A percentile compares a stretch with the other conserved stretches of the same genome.
These are phyloP conservation scores for Bolboschoenus planiculmis DNA, from an alignment of 176 grass and related monocot species.

Conservation along the genomic window DNA sequence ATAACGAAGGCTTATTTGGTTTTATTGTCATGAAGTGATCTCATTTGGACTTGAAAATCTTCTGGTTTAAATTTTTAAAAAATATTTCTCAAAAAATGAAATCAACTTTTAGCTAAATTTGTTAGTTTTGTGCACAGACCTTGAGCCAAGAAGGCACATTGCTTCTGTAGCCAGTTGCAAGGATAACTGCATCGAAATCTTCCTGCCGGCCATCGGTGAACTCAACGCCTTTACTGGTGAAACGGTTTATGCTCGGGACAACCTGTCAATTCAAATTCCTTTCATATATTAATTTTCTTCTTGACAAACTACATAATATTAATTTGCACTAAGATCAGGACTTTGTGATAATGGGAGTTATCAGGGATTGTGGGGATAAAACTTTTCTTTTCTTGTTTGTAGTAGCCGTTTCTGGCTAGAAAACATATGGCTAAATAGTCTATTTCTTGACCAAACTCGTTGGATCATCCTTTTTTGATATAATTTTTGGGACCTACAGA, in stretches of 20 bases:
- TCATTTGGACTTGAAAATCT: neutral
- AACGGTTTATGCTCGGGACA: constrained; percentile 52
- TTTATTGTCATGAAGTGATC: neutral
- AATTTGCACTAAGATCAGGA: neutral
- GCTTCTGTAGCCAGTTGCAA: constrained; percentile 87
- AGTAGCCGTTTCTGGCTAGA: neutral
- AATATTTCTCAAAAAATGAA: neutral
- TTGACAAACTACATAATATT: too few species aligned
- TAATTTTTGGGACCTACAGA: neutral
- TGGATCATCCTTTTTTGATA: neutral
- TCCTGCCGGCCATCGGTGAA: constrained; percentile 48
- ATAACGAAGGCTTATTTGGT: neutral
- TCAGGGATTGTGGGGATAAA: neutral
- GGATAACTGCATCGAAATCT: constrained; percentile 62
- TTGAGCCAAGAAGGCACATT: constrained; percentile 90
- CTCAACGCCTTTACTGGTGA: constrained; percentile 40
- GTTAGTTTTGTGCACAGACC: constrained; percentile 32
- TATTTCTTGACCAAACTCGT: neutral
- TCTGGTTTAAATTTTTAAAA: neutral
- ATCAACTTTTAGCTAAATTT: neutral
- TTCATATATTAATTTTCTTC: neutral
- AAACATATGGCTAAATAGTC: neutral
- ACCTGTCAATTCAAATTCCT: constrained; percentile 40
- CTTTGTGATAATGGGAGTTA: neutral
- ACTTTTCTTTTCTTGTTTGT: neutral